Evolutionary conservation across 1,284 basidiomycete genomes (phyloP).

Genomic region (Gymnopus androsaceus): DNA sequence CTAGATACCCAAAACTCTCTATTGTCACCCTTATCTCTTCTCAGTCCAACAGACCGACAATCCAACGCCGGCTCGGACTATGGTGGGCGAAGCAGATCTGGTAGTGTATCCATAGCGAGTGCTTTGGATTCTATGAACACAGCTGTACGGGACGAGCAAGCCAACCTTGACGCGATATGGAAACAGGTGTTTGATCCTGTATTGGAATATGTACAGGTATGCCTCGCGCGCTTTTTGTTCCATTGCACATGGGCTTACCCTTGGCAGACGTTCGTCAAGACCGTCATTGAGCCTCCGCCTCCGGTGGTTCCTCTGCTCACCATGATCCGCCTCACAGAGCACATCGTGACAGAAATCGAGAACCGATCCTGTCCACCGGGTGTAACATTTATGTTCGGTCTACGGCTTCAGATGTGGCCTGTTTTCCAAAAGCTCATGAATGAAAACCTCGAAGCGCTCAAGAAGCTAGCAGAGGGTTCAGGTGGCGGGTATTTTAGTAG

Average conservation of each 20-base stretch:
- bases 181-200: conserved; percentile 90
- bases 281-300: conserved; percentile 69
- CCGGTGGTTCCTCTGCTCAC: conserved; percentile 76
- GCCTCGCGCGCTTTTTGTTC: not conserved
- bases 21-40: conserved; percentile 39
- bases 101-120: conserved; percentile 29
- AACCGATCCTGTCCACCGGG: conserved; percentile 76
- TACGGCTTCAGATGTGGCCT: conserved; percentile 88
- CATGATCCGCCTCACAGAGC: conserved; percentile 87
- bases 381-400: conserved; percentile 75
- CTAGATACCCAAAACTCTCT: conserved; percentile 38
- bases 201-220: conserved; percentile 78
- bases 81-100: conserved; percentile 28
- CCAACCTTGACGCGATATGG: conserved; percentile 69
- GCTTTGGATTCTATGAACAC: conserved; percentile 32
- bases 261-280: conserved; percentile 64
- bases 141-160: conserved; percentile 59
- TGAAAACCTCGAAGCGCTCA: conserved; percentile 80
- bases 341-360: conserved; percentile 71
- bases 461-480: conserved; percentile 75
- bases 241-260: conserved; percentile 8
- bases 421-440: conserved; percentile 87
- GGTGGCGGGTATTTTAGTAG: conserved; percentile 67
- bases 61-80: conserved; percentile 49
- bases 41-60: conserved; percentile 38